Percentiles rank a stretch among this genome's conserved stretches.
Conservation (phyloP, 2,329 filamentous ascomycete species). For the Dryadomyces quercivorus region DNA sequence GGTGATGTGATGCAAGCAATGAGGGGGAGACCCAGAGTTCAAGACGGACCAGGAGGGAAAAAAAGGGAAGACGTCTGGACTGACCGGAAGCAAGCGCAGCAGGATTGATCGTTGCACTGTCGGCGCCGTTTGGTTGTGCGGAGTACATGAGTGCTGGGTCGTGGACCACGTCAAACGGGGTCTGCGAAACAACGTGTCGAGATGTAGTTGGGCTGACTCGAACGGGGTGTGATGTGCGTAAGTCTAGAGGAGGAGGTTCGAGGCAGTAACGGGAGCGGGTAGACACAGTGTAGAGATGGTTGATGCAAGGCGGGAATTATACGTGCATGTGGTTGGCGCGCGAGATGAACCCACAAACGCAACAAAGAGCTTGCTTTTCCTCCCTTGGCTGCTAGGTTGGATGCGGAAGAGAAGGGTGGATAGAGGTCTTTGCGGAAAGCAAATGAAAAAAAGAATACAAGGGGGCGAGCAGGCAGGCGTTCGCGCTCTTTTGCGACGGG, state of each 20-base stretch:
- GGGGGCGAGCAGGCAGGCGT: neutral
- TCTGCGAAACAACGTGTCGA: conserved; percentile 48
- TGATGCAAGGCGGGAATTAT: conserved; percentile 29
- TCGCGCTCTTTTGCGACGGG: neutral
- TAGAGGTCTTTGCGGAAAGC: neutral
- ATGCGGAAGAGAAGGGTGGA: neutral
- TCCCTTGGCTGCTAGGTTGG: neutral
- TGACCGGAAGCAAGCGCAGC: conserved; percentile 70
- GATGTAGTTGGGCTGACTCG: conserved; percentile 42
- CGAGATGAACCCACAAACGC: neutral
- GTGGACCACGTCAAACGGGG: conserved; percentile 27
- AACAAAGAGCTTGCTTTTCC: neutral
- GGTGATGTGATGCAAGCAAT: neutral
- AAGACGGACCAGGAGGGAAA: neutral
- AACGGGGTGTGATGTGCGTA: conserved; percentile 15
- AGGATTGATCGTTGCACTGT: conserved; percentile 83
- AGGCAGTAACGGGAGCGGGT: conserved; percentile 19
- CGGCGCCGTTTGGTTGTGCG: conserved; percentile 60
- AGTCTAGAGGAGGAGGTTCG: conserved; percentile 12
- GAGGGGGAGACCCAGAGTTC: neutral
- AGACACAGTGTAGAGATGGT: conserved; percentile 10
- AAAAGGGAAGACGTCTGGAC: conserved; percentile 22
- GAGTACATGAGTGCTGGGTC: conserved; percentile 42
- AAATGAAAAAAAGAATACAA: neutral
- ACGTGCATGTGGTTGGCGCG: conserved; percentile 39